Conservation (phyloP, 1,284 basidiomycete genomes). For the Lentinula novae-zelandiae region DNA sequence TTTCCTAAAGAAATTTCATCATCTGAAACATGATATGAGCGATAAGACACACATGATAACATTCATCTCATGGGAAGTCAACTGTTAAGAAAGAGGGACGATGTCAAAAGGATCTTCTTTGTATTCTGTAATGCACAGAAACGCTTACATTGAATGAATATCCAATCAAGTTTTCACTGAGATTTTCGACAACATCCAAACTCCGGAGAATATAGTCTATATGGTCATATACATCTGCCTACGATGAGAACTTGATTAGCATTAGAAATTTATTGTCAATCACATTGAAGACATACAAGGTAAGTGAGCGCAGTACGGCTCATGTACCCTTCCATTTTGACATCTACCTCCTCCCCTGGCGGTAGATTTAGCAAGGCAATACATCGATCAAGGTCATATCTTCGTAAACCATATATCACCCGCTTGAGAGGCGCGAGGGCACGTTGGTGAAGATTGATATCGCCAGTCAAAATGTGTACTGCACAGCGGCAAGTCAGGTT, state of each 20-base stretch:
- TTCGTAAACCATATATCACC: slow-evolving; percentile 59
- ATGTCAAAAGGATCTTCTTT: background rate
- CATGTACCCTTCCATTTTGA: slow-evolving; percentile 55
- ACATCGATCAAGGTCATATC: slow-evolving; percentile 64
- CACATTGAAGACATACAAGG: slow-evolving; percentile 36
- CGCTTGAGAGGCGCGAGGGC: slow-evolving; percentile 67
- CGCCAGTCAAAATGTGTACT: slow-evolving; percentile 74
- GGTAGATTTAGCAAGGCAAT: slow-evolving; percentile 46
- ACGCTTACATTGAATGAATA: slow-evolving; percentile 58
- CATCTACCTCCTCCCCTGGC: slow-evolving; percentile 11
- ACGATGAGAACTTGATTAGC: background rate
- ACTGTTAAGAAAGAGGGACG: slow-evolving; percentile 29
- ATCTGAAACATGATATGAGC: background rate
- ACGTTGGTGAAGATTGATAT: slow-evolving; percentile 64
- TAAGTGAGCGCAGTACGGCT: slow-evolving; percentile 69
- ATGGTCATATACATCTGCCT: slow-evolving; percentile 70
- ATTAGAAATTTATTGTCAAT: background rate
- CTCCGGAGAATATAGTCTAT: slow-evolving; percentile 65
- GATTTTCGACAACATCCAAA: slow-evolving; percentile 64
- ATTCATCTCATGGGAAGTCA: slow-evolving; percentile 60
- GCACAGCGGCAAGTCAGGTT: background rate
- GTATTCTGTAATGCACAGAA: background rate
- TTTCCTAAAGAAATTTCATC: slow-evolving; percentile 4
- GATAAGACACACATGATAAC: slow-evolving; percentile 43
- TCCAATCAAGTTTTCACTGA: slow-evolving; percentile 66